Base-by-base conservation (phyloP, 345 rosid species). In the Syzygium oleosum region DNA sequence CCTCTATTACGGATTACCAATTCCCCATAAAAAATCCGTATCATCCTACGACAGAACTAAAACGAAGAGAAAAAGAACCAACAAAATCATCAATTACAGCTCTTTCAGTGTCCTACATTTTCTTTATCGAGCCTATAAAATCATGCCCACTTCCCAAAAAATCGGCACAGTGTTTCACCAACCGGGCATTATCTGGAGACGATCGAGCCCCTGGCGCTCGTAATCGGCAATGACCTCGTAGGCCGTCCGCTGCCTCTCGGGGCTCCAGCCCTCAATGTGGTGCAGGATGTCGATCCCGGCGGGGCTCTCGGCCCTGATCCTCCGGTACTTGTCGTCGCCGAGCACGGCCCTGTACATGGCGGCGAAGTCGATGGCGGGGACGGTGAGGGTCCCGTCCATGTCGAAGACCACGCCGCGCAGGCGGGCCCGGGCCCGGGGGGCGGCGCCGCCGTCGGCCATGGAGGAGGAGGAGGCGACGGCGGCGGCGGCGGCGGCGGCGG, bases 101-200 rank as follows among this genome's bases (percentile, higher is more conserved):
- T 56, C n/a, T 56, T 56, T 22, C 61, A 10, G 25, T 10, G n/a
- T 56, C 61, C 61, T 56, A 56, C 25, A 55, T 21, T 8, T 8
- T 21, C 16, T 55, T 56, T 25, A 56, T 56, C n/a, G 12, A 56
- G n/a, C n/a, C n/a, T 4, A 23, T 22, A 10, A 23, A 56, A 56
- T 23, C 54, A 3, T 14, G 54, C 17, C 54, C 54, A 52, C 17
- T 52, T 52, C 54, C 61, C 61, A 25, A 56, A 56, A 56, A 56
- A 56, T 38, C 0, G n/a, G n/a, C 80, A 2, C 9, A 19, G 80
- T 22, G 9, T 38, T 65, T 68, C 49, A 85, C 91, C 85, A 86
- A 96, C 99, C 99, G 16, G 98, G 98, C 99, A 97, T 95, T 88
- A 97, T 95, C 89, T 96, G 98, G 85, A 97, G 96, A 86, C 93